phyloP scores from a whole-genome alignment of 257 asterid genomes.

The Prunella vulgaris region DNA sequence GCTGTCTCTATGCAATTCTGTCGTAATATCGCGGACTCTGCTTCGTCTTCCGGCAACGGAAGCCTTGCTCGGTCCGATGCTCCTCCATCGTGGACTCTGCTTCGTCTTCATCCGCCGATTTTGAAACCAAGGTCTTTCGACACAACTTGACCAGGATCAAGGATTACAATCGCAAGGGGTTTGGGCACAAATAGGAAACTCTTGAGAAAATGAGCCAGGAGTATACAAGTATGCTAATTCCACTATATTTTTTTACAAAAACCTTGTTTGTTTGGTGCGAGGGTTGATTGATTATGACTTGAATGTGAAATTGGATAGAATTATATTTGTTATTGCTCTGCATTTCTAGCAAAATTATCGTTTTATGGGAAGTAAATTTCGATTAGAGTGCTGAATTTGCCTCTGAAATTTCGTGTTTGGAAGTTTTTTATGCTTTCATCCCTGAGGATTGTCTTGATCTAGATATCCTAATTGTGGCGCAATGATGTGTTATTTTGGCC shows the following conservation, averaged over 20 bases:
- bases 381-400: background rate
- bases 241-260: no score
- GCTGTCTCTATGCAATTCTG: constrained; percentile 72
- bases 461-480: background rate
- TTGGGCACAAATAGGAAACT: constrained; percentile 75
- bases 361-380: background rate
- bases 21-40: constrained; percentile 40
- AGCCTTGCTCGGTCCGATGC: constrained; percentile 56
- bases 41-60: constrained; percentile 42
- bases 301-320: background rate
- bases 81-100: constrained; percentile 51
- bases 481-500: background rate
- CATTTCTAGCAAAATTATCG: background rate
- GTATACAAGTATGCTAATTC: constrained; percentile 74
- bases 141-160: constrained; percentile 82
- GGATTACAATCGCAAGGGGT: constrained; percentile 87
- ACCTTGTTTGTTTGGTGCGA: no score
- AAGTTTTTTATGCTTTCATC: background rate
- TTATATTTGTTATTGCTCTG: background rate
- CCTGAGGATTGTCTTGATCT: constrained; percentile 3
- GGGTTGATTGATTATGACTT: background rate
- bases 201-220: constrained; percentile 72
- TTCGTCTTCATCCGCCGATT: constrained; percentile 49
- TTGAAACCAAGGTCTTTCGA: constrained; percentile 79
- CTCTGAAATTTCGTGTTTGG: constrained; percentile 5